Percentiles rank a stretch among this genome's conserved stretches.
Evolutionary conservation across 257 asterid genomes (phyloP).

Genomic region (Schizonepeta tenuifolia): DNA sequence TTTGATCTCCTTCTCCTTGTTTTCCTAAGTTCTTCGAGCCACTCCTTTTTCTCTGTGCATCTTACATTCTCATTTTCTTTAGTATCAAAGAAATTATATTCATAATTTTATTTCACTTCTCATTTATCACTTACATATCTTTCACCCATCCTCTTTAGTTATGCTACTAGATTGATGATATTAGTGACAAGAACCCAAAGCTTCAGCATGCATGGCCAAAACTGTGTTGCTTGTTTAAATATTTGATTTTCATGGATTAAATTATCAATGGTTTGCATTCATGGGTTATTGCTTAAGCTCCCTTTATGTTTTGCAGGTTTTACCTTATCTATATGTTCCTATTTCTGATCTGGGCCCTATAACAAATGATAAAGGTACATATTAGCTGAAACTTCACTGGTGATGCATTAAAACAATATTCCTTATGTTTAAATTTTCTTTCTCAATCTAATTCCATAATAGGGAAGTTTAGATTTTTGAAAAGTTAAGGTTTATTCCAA

Average conservation of each 20-base stretch:
- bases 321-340: constrained; percentile 85
- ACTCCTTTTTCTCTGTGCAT: neutral
- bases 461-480: neutral
- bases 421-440: constrained; percentile 17
- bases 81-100: neutral
- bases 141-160: constrained; percentile 13
- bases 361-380: constrained; percentile 64
- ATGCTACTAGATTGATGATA: constrained; percentile 9
- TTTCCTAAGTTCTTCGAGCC: neutral
- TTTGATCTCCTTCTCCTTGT: neutral
- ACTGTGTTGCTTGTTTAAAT: constrained; percentile 5
- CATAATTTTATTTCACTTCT: neutral
- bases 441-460: neutral
- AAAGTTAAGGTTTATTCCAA: neutral
- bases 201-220: neutral
- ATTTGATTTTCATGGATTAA: constrained; percentile 19
- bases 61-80: neutral
- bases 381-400: constrained; percentile 18
- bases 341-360: constrained; percentile 59
- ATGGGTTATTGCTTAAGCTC: constrained; percentile 16
- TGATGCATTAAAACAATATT: constrained; percentile 21
- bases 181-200: constrained; percentile 1
- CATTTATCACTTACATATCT: constrained; percentile 18
- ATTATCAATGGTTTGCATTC: constrained; percentile 21
- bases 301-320: constrained; percentile 57